Conservation (phyloP, 2,329 filamentous ascomycete species). For the Dothistroma pini region DNA sequence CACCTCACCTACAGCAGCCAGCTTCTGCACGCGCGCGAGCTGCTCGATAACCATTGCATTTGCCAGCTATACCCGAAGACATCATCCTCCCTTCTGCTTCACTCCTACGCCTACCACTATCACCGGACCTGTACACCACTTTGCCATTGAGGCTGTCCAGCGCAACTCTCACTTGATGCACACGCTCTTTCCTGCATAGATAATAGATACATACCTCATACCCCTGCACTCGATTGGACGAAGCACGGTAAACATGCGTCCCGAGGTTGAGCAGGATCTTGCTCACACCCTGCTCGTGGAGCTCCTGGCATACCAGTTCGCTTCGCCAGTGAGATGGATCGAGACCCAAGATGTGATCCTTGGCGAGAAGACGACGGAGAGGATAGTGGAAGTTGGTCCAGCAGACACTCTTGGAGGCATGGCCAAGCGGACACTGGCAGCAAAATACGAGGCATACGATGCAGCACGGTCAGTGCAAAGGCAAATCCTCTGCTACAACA, state of each 20-base stretch:
- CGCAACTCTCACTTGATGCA: constrained; percentile 16
- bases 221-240: constrained; percentile 15
- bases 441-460: constrained; percentile 98
- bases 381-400: constrained; percentile 95
- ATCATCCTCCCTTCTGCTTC: not conserved
- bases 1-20: not conserved
- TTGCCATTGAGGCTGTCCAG: constrained; percentile 8
- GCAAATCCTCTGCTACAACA: constrained; percentile 99
- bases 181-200: constrained; percentile 18
- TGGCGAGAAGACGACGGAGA: constrained; percentile 90
- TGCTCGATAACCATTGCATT: not conserved
- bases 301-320: constrained; percentile 98
- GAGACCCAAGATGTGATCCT: constrained; percentile 99
- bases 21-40: not conserved
- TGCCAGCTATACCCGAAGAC: not conserved
- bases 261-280: constrained; percentile 98
- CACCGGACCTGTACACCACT: constrained; percentile 6
- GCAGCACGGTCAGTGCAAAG: constrained; percentile 93
- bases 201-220: constrained; percentile 9
- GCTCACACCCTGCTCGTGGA: constrained; percentile 97
- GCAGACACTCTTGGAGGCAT: constrained; percentile 96
- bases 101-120: constrained; percentile 1
- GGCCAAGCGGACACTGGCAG: constrained; percentile 91
- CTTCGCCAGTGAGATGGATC: constrained; percentile 98
- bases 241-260: constrained; percentile 64